Conservation (phyloP, 2,329 filamentous ascomycete genomes). For the Fusarium sp. region DNA sequence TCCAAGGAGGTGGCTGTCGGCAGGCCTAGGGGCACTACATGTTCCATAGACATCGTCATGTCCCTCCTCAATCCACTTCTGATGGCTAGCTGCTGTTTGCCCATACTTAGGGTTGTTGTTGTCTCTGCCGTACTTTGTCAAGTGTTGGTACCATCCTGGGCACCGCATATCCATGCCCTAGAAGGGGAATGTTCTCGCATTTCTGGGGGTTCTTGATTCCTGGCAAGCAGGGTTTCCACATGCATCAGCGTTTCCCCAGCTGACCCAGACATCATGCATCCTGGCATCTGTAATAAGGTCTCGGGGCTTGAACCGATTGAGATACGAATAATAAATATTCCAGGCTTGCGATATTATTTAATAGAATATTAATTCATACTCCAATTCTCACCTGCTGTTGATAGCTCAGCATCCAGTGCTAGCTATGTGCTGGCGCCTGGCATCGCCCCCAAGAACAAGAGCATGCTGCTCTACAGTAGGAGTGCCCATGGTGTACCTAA, state of each 20-base stretch:
- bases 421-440: too few relatives aligned
- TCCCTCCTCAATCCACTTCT: not conserved
- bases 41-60: not conserved
- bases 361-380: too few relatives aligned
- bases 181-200: not conserved
- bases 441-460: too few relatives aligned
- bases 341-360: too few relatives aligned
- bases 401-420: too few relatives aligned
- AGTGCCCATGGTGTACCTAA: too few relatives aligned
- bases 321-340: too few relatives aligned
- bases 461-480: too few relatives aligned
- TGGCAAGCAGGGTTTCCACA: not conserved
- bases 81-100: not conserved
- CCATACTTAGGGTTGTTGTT: too few relatives aligned
- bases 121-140: not conserved
- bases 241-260: not conserved
- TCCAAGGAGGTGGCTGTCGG: not conserved
- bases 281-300: not conserved
- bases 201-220: not conserved
- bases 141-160: not conserved
- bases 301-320: not conserved
- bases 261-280: not conserved
- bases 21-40: not conserved
- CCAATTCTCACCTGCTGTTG: too few relatives aligned
- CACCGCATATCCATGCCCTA: not conserved